A percentile compares a stretch with the other conserved stretches of the same genome.
phyloP scores from a whole-genome alignment of 1,284 basidiomycete genomes.

The Ganoderma resinaceum region DNA sequence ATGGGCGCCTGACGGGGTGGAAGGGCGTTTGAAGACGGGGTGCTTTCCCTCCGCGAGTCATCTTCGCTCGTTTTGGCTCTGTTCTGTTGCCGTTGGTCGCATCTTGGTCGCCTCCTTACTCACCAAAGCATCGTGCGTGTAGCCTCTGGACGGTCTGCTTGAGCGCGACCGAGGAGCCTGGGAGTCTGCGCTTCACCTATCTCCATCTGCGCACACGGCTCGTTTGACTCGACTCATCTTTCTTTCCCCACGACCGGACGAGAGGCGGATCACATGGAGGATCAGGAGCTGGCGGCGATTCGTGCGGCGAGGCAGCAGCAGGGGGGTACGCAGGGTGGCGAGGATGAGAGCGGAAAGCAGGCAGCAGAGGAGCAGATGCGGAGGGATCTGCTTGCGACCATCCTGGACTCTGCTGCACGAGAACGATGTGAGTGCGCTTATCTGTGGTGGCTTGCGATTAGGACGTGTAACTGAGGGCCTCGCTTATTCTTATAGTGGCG shows the following conservation, averaged over 20 bases:
- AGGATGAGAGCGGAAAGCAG: constrained; percentile 65
- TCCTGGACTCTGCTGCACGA: constrained; percentile 87
- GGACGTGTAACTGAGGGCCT: no score
- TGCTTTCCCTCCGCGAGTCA: constrained; percentile 26
- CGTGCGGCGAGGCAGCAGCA: constrained; percentile 50
- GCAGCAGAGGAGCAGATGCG: constrained; percentile 79
- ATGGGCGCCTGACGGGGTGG: constrained; percentile 7
- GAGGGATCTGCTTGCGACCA: constrained; percentile 84
- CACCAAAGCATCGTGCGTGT: no score
- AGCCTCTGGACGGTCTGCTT: neutral
- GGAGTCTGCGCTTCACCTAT: neutral
- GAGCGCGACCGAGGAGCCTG: neutral
- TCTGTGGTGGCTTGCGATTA: neutral
- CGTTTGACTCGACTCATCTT: neutral
- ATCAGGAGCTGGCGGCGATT: constrained; percentile 51
- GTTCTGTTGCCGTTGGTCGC: neutral
- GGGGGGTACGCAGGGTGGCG: constrained; percentile 30
- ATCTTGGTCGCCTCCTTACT: neutral
- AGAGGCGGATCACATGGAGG: constrained; percentile 34
- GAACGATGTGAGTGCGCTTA: constrained; percentile 82
- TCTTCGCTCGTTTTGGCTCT: constrained; percentile 13
- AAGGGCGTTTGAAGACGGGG: neutral
- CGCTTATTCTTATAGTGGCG: constrained; percentile 56
- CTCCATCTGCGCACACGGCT: neutral
- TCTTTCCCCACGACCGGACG: constrained; percentile 29